Base-by-base conservation (phyloP, 352 stramenopile species). In the Pythium periplocum region DNA sequence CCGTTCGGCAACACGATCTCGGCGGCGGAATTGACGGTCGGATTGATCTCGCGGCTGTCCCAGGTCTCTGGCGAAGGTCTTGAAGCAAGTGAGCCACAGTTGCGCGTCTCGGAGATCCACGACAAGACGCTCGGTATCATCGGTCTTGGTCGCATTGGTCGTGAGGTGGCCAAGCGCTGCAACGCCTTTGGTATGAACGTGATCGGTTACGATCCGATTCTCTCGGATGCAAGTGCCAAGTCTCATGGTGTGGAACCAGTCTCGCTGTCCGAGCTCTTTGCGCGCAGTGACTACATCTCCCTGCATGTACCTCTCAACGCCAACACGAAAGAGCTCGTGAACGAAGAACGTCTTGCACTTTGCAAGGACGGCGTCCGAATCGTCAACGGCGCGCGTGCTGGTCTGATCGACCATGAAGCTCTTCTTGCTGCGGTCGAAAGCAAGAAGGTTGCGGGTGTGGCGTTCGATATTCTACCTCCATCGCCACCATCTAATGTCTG, bases 301-400 rank as follows among this genome's bases (percentile, higher is more conserved):
- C 78, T 99, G 26, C 97, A 99, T 68, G 94, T 98, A 52, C 96
- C 96, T 12, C 94, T 98, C 55, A 98, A 97, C 66, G 90, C 96
- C 53, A 91, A 95, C 49, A 95, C 96, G 37, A 86, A 88, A 54
- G 73, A 98, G 56, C 84, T 98, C 51, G 86, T 98, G 44, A 94
- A 86, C 63, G 70, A 59, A 4, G 68, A 85, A 38, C 76, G 78
- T 26, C 73, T 98, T 4, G 73, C 64, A 31, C 68, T 85, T 9
- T 98, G 96, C 75, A 98, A 97, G 67, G 78, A 94, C 12, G 90
- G 91, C 36, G 93, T 97, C 4, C 83, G 91, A 46, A 70, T 99
- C 36, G 60, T 99, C 37, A 99, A 98, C 64, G 94, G 96, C 59
- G 93, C 93, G 48, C 87, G 95, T 54, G 90, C 90, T 4, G 95